A percentile compares a stretch with the other conserved stretches of the same genome.
Evolutionary conservation across 805 yeast species (phyloP).

Genomic region (Cyberlindnera petersonii): DNA sequence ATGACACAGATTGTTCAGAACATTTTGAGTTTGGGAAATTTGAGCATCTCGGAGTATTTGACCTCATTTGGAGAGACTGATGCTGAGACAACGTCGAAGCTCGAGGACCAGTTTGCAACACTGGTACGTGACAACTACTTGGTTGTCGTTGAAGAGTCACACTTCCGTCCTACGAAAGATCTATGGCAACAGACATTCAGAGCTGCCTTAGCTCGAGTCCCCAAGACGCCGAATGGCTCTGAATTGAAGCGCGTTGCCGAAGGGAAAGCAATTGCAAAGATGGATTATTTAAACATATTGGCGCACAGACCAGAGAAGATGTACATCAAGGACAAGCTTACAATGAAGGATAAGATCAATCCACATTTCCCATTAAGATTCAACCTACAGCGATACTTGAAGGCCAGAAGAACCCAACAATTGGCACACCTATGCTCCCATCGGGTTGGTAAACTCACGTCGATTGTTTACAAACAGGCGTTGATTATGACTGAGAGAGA

Average conservation of each 20-base stretch:
- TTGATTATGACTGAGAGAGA: slow-evolving; percentile 55
- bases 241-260: slow-evolving; percentile 56
- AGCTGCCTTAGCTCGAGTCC: slow-evolving; percentile 36
- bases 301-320: slow-evolving; percentile 30
- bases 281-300: slow-evolving; percentile 35
- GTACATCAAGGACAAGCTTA: slow-evolving; percentile 30
- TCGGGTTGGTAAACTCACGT: slow-evolving; percentile 64
- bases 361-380: slow-evolving; percentile 52
- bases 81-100: slow-evolving; percentile 25
- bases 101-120: slow-evolving; percentile 38
- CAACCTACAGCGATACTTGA: slow-evolving; percentile 63
- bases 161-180: slow-evolving; percentile 35
- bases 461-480: slow-evolving; percentile 58
- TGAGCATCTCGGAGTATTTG: slow-evolving; percentile 52
- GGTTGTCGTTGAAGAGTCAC: slow-evolving; percentile 39
- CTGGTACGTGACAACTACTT: slow-evolving; percentile 50
- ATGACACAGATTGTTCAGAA: slow-evolving; percentile 64
- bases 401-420: slow-evolving; percentile 60
- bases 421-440: slow-evolving; percentile 60
- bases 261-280: slow-evolving; percentile 50
- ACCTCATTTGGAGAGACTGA: slow-evolving; percentile 27
- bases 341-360: slow-evolving; percentile 41
- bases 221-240: slow-evolving; percentile 38
- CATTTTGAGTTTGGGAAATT: slow-evolving; percentile 63
- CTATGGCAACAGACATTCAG: slow-evolving; percentile 39